These are phyloP conservation scores for Dictyophora rubrovolvata DNA, from an alignment of 768 basidiomycete genomes.

Conservation along the genomic window DNA sequence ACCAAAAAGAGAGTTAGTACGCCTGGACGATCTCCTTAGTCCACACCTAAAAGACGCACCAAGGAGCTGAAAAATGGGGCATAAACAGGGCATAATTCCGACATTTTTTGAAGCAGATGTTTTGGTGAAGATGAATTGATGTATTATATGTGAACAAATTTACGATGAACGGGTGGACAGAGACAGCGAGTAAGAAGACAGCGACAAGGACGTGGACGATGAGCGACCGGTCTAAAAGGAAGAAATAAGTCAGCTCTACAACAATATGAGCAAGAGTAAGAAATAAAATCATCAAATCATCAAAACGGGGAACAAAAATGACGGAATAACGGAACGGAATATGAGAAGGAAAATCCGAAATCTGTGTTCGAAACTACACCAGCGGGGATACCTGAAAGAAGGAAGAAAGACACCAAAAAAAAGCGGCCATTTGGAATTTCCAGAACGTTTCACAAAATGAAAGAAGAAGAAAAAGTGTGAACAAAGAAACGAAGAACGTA, in stretches of 20 bases:
- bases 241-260: background rate
- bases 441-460: background rate
- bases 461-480: background rate
- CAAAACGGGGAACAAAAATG: background rate
- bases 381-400: background rate
- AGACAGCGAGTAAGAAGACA: background rate
- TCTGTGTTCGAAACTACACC: background rate
- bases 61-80: conserved; percentile 97
- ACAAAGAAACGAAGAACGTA: background rate
- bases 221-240: background rate
- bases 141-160: background rate
- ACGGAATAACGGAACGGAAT: background rate
- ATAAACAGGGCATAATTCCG: conserved; percentile 86
- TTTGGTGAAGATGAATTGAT: background rate
- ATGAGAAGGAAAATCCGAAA: background rate
- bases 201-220: background rate
- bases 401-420: background rate
- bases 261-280: background rate
- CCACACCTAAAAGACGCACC: conserved; percentile 38
- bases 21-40: background rate
- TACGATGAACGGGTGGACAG: background rate
- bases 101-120: conserved; percentile 30
- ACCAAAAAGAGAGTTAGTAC: background rate
- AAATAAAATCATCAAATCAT: background rate
- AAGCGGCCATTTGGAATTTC: background rate